Base-by-base conservation (phyloP, 2,329 filamentous ascomycete genomes). In the Ophiostoma ips region DNA sequence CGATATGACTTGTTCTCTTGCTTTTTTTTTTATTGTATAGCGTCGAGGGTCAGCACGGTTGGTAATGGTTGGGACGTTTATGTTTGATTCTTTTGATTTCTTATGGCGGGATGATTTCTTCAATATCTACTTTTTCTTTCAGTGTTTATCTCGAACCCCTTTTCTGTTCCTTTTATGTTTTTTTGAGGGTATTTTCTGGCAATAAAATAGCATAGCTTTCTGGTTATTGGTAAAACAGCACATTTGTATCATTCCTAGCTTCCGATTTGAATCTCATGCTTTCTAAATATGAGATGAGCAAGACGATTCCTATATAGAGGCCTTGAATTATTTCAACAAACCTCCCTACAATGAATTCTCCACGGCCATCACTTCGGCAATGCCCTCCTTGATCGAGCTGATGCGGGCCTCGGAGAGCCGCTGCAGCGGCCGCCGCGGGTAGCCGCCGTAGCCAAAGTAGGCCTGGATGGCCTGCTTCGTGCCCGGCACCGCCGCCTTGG, bases 401-500 rank as follows among this genome's bases (percentile, higher is more conserved):
- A 75, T 69, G 59, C 70, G 71, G 36, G 74, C 77, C 59, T 78
- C 65, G 37, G 76, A 72, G 47, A 87, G 65, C 53, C 78, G 72
- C 71, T 81, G 81, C 56, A 89, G 72, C 48, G 87, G 87, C 58
- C 75, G 72, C 53, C 87, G 76, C 5, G 86, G 84, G 63, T 79
- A 78, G 3, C 83, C 84, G 28, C 87, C 87, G 62, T 94, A 94
- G 46, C 86, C 86, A 61, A 79, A 87, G 64, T 87, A 87, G 57
- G 71, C 78, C 69, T 92, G 80, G 58, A 94, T 81, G 11, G 83
- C 85, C 57, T 77, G 78, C 73, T 94, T 94, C 19, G 87, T 92
- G n/a, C 85, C 87, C 1, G 87, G 82, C 58, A 92, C 87, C 43
- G 84, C 84, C 0, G 83, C 73, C 68, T 88, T 88, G 54, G 87